These are phyloP conservation scores for Trichoderma sp. DNA, from an alignment of 2,329 filamentous ascomycete genomes.

Conservation along the genomic window DNA sequence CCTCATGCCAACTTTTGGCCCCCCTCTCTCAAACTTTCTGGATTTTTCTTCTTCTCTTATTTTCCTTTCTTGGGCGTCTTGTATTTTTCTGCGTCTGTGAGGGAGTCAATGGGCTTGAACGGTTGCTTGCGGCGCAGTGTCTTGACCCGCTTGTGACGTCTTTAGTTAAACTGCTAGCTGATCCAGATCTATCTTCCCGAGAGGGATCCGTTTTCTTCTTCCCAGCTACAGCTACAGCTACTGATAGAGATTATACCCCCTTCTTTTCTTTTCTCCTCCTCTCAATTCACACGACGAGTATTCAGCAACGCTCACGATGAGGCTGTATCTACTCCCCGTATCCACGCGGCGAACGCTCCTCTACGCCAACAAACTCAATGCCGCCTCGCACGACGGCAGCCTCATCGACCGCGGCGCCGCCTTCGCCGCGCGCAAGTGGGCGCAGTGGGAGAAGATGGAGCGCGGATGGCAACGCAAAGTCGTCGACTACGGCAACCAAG, in stretches of 20 bases:
- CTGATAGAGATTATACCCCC: neutral
- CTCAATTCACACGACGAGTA: neutral
- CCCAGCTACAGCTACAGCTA: neutral
- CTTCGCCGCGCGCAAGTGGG: slow-evolving; percentile 76
- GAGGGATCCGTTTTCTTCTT: neutral
- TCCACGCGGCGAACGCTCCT: slow-evolving; percentile 87
- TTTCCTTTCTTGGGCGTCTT: neutral
- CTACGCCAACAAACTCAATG: slow-evolving; percentile 77
- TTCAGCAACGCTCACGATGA: slow-evolving; percentile 59
- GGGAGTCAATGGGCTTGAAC: neutral
- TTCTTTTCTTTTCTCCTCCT: neutral
- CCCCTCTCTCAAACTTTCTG: neutral
- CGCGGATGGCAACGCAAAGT: slow-evolving; percentile 85
- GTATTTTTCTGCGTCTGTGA: neutral
- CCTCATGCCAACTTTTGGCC: neutral
- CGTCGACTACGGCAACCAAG: slow-evolving; percentile 80
- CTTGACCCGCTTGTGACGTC: slow-evolving; percentile 11
- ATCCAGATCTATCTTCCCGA: neutral
- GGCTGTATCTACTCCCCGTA: slow-evolving; percentile 88
- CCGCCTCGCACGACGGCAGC: slow-evolving; percentile 45
- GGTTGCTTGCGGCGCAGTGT: neutral
- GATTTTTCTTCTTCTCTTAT: neutral
- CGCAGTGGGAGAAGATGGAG: slow-evolving; percentile 80
- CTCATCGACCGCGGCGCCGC: slow-evolving; percentile 66
- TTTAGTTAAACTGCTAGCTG: neutral